phyloP scores from a whole-genome alignment of 306 rosid species.

The Sicyos edulis region DNA sequence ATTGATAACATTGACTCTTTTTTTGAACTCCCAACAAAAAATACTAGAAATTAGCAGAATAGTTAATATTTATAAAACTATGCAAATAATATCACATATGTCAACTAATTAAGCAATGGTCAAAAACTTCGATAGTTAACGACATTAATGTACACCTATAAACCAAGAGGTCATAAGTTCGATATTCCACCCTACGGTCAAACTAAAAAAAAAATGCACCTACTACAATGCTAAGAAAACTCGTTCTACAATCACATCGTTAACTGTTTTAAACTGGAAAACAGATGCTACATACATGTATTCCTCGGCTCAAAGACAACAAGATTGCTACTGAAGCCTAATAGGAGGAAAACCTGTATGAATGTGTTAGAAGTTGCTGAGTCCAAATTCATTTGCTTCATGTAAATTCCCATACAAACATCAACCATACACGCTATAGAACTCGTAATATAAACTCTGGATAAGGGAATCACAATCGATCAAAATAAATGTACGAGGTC shows the following conservation, averaged over 20 bases:
- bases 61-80: no score
- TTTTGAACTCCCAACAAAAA: no score
- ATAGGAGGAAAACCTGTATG: slow-evolving; percentile 3
- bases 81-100: neutral
- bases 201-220: neutral
- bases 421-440: neutral
- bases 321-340: neutral
- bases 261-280: neutral
- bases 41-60: no score
- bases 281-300: neutral
- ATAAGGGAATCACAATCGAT: slow-evolving; percentile 21
- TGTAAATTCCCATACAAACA: neutral
- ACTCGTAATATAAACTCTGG: slow-evolving; percentile 8
- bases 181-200: no score
- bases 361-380: neutral
- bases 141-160: no score
- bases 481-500: slow-evolving; percentile 41
- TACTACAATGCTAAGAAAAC: neutral
- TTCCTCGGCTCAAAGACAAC: neutral
- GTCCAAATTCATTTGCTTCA: neutral
- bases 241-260: neutral
- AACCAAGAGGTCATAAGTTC: no score
- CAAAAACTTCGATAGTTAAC: no score
- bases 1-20: no score
- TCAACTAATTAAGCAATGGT: neutral